Evolutionary conservation across 2,329 filamentous ascomycete species (phyloP).

Genomic region (Botrytis sinoallii): DNA sequence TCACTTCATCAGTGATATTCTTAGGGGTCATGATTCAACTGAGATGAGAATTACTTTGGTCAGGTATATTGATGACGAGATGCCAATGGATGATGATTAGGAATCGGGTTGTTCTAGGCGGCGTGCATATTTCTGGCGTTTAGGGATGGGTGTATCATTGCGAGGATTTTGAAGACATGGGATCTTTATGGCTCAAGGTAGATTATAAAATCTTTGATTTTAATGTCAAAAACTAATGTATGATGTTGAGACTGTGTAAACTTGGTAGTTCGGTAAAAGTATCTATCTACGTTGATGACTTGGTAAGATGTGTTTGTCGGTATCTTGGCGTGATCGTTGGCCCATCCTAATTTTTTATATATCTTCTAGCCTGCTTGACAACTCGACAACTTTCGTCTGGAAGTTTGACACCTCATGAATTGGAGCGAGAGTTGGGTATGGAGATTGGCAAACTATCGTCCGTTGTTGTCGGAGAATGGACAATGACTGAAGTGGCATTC

Average conservation of each 20-base stretch:
- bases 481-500: neutral
- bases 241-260: constrained; percentile 7
- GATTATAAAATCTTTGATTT: constrained; percentile 11
- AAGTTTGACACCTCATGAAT: neutral
- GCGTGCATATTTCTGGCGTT: constrained; percentile 11
- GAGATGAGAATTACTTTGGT: constrained; percentile 94
- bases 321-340: neutral
- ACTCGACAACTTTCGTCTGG: neutral
- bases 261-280: neutral
- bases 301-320: neutral
- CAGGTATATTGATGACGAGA: constrained; percentile 94
- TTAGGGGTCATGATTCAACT: constrained; percentile 91
- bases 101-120: neutral
- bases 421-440: neutral
- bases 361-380: neutral
- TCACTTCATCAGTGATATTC: constrained; percentile 89
- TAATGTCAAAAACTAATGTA: neutral
- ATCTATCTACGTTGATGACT: constrained; percentile 5
- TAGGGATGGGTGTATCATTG: constrained; percentile 13
- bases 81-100: constrained; percentile 93
- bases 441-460: neutral
- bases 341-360: neutral
- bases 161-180: constrained; percentile 12
- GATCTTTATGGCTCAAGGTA: constrained; percentile 9
- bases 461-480: neutral